Percentiles rank a stretch among this genome's conserved stretches.
phyloP scores from a whole-genome alignment of 139 green algal species.

The Edaphochlamys debaryana region DNA sequence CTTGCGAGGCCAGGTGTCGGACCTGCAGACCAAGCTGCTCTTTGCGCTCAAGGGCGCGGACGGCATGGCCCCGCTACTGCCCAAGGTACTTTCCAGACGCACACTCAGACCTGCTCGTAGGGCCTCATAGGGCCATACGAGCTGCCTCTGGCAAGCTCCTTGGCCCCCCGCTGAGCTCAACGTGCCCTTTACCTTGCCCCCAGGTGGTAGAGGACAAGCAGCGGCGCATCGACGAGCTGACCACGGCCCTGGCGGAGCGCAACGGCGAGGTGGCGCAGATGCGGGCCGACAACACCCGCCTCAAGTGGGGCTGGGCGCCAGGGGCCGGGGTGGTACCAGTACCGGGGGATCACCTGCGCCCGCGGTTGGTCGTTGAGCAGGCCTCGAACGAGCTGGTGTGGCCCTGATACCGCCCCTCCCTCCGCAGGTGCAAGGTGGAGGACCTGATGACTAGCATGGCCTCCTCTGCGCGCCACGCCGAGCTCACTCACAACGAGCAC shows the following conservation, averaged over 20 bases:
- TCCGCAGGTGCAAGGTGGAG: slow-evolving; percentile 32
- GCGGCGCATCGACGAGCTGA: slow-evolving; percentile 29
- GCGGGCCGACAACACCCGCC: slow-evolving; percentile 18
- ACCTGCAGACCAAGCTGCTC: slow-evolving; percentile 32
- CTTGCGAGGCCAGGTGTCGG: slow-evolving; percentile 5
- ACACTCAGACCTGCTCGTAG: not conserved
- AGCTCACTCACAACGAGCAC: slow-evolving; percentile 8
- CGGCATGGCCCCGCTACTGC: slow-evolving; percentile 20
- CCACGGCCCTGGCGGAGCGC: slow-evolving; percentile 1
- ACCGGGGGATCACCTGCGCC: no score
- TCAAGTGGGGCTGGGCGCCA: slow-evolving; percentile 1
- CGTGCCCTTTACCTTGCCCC: not conserved
- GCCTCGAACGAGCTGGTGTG: no score
- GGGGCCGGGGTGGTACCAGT: not conserved
- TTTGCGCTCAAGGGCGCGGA: slow-evolving; percentile 30
- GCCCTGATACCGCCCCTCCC: no score
- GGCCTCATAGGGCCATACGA: no score
- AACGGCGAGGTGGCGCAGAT: slow-evolving; percentile 3
- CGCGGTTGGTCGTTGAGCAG: no score
- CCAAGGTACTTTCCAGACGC: no score
- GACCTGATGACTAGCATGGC: slow-evolving; percentile 26
- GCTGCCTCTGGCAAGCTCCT: no score
- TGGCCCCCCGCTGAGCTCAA: no score
- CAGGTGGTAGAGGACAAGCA: slow-evolving; percentile 17
- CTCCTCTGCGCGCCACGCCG: not conserved